Evolutionary conservation across 352 stramenopile genomes (phyloP), one percentile per base, ranked within the genome.

Genomic region (Phytophthora cryptogea): DNA sequence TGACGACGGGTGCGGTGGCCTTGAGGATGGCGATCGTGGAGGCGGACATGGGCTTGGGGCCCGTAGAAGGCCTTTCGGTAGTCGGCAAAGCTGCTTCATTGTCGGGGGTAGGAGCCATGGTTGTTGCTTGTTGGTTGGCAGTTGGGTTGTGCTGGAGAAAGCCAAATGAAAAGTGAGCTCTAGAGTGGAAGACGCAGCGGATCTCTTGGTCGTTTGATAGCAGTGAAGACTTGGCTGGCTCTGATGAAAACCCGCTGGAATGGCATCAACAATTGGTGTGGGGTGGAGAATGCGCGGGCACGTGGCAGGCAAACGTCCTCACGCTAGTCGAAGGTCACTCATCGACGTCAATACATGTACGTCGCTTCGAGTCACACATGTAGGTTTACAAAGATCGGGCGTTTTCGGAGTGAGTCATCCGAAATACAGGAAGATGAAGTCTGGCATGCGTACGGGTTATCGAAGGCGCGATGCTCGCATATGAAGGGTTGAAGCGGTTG

Each of bases 1-100:
- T 80, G 57, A 92, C 75, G 41, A 85, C 77, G 4, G 80, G 80
- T 2, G 78, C 80, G 8, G 82, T 92, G 35, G 73, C 68, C 67
- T 88, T 83, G 55, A 92, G 71, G 59, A 86, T 74, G 41, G 64
- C 48, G 57, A 74, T 72, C 20, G 71, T 83, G 33, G 60, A 53
- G 17, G 66, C 42, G 16, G 54, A 65, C 35, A 67, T 54, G 43
- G 63, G 56, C 48, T 66, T 44, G 51, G 65, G 65, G 28, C 39
- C 49, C n/a, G 31, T 6, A 5, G 35, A 41, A 11, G 16, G 9
- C 14, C 35, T 54, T 36, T 32, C 32, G 7, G 30, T 26, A 31
- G 3, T 32, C 3, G 51, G 10, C 6, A 13, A 5, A 14, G 28
- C 16, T 4, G 51, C 27, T 16, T 39, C 20, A 23, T 57, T 28